phyloP scores from a whole-genome alignment of 148 eudicot genomes.

The Chenopodium suecicum region DNA sequence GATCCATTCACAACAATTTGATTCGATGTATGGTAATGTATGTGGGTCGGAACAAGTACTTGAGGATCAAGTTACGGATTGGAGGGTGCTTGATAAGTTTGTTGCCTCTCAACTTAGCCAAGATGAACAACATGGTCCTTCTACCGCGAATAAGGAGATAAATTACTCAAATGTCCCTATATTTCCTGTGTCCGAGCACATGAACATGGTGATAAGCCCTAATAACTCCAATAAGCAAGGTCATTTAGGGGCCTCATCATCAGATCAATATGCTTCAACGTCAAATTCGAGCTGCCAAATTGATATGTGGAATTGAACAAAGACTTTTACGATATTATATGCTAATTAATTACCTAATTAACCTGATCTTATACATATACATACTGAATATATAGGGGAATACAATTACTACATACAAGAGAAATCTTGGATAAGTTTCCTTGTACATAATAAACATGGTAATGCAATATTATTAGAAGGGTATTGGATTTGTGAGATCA shows the following conservation, averaged over 20 bases:
- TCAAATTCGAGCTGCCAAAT: slow-evolving; percentile 53
- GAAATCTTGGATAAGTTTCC: slow-evolving; percentile 33
- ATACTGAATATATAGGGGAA: slow-evolving; percentile 26
- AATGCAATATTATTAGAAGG: slow-evolving; percentile 23
- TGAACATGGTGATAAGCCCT: slow-evolving; percentile 42
- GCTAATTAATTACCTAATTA: slow-evolving; percentile 28
- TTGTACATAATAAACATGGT: slow-evolving; percentile 42
- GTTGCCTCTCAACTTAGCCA: slow-evolving; percentile 85
- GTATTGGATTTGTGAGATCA: slow-evolving; percentile 19
- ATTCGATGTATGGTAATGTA: slow-evolving; percentile 27
- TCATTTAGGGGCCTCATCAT: slow-evolving; percentile 21
- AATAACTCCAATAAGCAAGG: slow-evolving; percentile 38
- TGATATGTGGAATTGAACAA: slow-evolving; percentile 61
- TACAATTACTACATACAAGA: slow-evolving; percentile 18
- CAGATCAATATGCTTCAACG: slow-evolving; percentile 43
- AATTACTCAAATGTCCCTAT: slow-evolving; percentile 30
- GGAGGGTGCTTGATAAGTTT: slow-evolving; percentile 79
- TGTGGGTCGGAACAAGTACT: slow-evolving; percentile 26
- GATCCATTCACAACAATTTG: slow-evolving; percentile 27
- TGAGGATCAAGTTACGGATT: slow-evolving; percentile 64
- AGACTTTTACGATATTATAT: slow-evolving; percentile 1
- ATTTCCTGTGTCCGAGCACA: slow-evolving; percentile 42
- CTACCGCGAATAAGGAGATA: slow-evolving; percentile 29
- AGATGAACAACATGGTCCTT: slow-evolving; percentile 32
- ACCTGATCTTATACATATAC: slow-evolving; percentile 31